Base-by-base conservation (phyloP, 441 rosid genomes). In the Manihot esculenta region DNA sequence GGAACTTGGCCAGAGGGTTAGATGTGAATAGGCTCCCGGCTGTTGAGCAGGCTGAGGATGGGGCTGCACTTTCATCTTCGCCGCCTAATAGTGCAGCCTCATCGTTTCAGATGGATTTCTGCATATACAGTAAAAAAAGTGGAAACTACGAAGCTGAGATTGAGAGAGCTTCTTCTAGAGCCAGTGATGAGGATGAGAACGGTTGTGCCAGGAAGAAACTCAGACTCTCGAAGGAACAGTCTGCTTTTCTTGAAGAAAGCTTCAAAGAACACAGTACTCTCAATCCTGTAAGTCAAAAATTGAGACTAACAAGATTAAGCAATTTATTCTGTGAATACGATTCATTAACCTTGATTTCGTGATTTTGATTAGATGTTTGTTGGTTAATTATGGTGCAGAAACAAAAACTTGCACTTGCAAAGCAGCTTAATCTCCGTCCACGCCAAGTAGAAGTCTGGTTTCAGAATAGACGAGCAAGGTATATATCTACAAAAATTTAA, bases 381-480 rank as follows among this genome's bases (percentile, higher is more conserved):
- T 53, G 57, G 10, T 20, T 48, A 65, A 15, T 51, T 51, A 50
- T 41, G 53, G 27, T 74, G 75, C 83, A 94, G 99, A 94, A 92
- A 76, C 92, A 94, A 64, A 94, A 94, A 82, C 86, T 88, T 21
- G 95, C 87, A 3, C 67, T 94, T 77, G 99, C 97, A 3, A 90
- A 89, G 63, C 97, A 92, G 72, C 77, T 94, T 78, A 92, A 88
- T 82, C 97, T 94, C 54, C 95, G 97, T 38, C 97, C 99, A 59
- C 88, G 97, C 47, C 97, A 92, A 56, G 96, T 94, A 12, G 99
- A 94, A 82, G 99, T 94, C 9, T 94, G 99, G 99, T 94, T 94
- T 72, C 99, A 94, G 59, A 94, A 94, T 72, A 77, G 99, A 71
- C 80, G 99, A 79, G 99, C 99, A 60, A 91, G 98, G 98, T 91